Conservation (phyloP, 2,329 filamentous ascomycete genomes). For the Rugonectria rugulosa region DNA sequence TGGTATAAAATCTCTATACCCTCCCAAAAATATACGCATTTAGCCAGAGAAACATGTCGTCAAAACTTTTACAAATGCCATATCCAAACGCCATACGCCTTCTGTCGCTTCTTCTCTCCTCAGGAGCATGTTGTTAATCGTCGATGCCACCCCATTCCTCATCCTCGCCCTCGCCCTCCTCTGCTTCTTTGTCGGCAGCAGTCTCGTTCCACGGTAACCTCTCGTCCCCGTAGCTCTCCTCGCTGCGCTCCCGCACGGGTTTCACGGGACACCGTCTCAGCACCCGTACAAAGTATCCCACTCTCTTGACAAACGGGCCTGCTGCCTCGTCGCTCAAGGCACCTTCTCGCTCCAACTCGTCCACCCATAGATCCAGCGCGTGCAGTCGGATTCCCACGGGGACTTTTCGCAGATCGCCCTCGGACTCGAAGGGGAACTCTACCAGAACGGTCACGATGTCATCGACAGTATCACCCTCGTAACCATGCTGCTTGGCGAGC, state of each 20-base stretch:
- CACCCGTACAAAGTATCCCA: constrained; percentile 64
- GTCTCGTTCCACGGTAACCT: constrained; percentile 69
- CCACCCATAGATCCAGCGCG: constrained; percentile 88
- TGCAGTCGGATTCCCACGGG: constrained; percentile 89
- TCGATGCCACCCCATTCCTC: constrained; percentile 74
- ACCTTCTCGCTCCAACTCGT: constrained; percentile 81
- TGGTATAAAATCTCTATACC: too few species aligned
- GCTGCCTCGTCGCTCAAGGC: constrained; percentile 52
- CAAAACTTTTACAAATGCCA: constrained; percentile 25
- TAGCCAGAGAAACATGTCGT: constrained; percentile 15
- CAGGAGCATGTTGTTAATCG: constrained; percentile 57
- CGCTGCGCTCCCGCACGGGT: constrained; percentile 73
- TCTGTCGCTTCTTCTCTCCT: constrained; percentile 3
- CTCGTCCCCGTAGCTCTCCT: constrained; percentile 76
- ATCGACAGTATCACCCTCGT: constrained; percentile 42
- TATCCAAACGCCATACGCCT: constrained; percentile 38
- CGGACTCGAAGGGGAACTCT: constrained; percentile 45
- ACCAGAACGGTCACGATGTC: constrained; percentile 39
- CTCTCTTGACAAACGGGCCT: constrained; percentile 57
- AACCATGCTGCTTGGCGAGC: constrained; percentile 48
- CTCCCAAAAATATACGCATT: constrained; percentile 5
- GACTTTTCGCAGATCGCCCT: constrained; percentile 62
- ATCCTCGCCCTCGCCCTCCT: constrained; percentile 50
- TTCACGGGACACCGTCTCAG: constrained; percentile 71
- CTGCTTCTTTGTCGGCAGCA: constrained; percentile 37